Evolutionary conservation across 169 alveolate genomes (phyloP).

Genomic region (Plasmodium malariae): DNA sequence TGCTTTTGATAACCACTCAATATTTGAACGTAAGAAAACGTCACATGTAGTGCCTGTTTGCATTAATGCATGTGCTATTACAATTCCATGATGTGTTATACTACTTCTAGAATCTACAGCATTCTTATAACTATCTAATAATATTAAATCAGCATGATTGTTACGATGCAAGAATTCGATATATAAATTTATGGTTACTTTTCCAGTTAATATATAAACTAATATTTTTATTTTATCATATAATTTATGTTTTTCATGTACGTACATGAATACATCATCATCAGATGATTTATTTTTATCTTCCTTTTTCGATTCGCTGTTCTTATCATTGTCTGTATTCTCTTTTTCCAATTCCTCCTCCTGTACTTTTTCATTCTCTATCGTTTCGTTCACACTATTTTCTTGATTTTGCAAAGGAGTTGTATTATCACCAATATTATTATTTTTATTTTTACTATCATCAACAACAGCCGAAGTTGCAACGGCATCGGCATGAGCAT

Average conservation of each 20-base stretch:
- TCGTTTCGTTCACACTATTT: neutral
- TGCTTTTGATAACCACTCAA: slow-evolving; percentile 96
- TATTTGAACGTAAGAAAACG: slow-evolving; percentile 93
- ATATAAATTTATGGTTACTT: slow-evolving; percentile 83
- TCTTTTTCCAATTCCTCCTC: slow-evolving; percentile 2
- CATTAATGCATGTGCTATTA: slow-evolving; percentile 93
- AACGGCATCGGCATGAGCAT: neutral
- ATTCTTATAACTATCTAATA: slow-evolving; percentile 82
- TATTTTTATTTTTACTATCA: neutral
- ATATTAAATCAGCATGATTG: slow-evolving; percentile 91
- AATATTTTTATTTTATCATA: slow-evolving; percentile 79
- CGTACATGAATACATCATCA: slow-evolving; percentile 33
- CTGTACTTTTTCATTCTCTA: neutral
- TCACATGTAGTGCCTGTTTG: slow-evolving; percentile 97
- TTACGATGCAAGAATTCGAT: slow-evolving; percentile 92
- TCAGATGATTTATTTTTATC: slow-evolving; percentile 14
- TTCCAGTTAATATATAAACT: slow-evolving; percentile 86
- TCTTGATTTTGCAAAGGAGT: neutral
- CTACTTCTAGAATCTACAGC: slow-evolving; percentile 85
- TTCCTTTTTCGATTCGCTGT: neutral
- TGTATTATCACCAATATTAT: slow-evolving; percentile 1
- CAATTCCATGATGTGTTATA: slow-evolving; percentile 93
- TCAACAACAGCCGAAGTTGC: neutral
- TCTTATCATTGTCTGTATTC: neutral
- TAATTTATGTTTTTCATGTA: slow-evolving; percentile 40